Percentiles rank a stretch among this genome's conserved stretches.
phyloP scores from a whole-genome alignment of 805 yeast genomes.

The Sugiyamaella americana region DNA sequence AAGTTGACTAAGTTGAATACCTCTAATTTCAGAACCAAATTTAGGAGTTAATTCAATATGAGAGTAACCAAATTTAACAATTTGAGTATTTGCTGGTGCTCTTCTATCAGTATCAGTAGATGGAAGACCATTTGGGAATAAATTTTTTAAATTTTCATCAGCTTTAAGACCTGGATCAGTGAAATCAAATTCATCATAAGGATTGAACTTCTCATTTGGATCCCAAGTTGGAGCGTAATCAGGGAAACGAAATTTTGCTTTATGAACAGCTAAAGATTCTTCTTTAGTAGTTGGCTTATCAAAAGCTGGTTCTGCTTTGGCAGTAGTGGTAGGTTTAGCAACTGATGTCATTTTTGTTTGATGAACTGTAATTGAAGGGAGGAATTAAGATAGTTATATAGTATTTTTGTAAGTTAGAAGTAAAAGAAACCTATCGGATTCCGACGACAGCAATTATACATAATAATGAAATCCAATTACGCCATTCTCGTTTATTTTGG shows the following conservation, averaged over 20 bases:
- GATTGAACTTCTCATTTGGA: slow-evolving; percentile 45
- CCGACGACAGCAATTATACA: not conserved
- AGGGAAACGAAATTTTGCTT: slow-evolving; percentile 34
- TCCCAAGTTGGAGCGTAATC: slow-evolving; percentile 66
- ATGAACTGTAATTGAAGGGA: not conserved
- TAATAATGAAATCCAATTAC: not conserved
- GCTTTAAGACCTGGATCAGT: slow-evolving; percentile 57
- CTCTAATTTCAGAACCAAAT: slow-evolving; percentile 59
- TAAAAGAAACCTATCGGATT: not conserved
- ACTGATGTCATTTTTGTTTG: not conserved
- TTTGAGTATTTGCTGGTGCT: slow-evolving; percentile 9
- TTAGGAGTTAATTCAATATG: slow-evolving; percentile 51
- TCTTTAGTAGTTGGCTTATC: not conserved
- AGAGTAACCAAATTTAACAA: slow-evolving; percentile 24
- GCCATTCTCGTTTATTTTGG: too few relatives aligned
- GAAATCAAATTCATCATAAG: slow-evolving; percentile 49
- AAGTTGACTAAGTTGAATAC: slow-evolving; percentile 55
- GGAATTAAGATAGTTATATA: not conserved
- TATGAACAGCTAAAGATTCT: slow-evolving; percentile 1
- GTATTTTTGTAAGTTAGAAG: not conserved
- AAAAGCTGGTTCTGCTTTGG: not conserved
- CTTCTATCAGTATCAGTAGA: slow-evolving; percentile 8
- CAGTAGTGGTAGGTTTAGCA: not conserved
- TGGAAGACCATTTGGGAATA: slow-evolving; percentile 36
- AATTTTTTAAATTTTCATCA: slow-evolving; percentile 46